Evolutionary conservation across 139 green algal genomes (phyloP).

Genomic region (Parachlorella kessleri): DNA sequence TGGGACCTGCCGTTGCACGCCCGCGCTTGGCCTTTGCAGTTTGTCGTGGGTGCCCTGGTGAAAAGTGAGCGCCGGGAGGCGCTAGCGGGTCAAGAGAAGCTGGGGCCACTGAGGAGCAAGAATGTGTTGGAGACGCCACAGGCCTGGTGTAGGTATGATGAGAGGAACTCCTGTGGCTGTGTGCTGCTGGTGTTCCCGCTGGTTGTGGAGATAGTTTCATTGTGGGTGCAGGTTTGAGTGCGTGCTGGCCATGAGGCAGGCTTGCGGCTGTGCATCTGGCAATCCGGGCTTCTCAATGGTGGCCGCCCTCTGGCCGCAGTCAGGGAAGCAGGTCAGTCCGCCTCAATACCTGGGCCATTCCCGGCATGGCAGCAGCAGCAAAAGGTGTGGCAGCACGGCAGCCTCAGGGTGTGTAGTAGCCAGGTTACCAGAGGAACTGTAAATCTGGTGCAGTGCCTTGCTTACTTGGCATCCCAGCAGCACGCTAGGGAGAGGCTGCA

Average conservation of each 20-base stretch:
- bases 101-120: slow-evolving; percentile 70
- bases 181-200: background rate
- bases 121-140: slow-evolving; percentile 85
- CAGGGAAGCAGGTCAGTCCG: slow-evolving; percentile 16
- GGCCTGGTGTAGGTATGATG: slow-evolving; percentile 68
- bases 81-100: slow-evolving; percentile 83
- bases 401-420: no score
- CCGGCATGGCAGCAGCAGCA: no score
- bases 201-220: background rate
- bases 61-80: slow-evolving; percentile 63
- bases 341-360: no score
- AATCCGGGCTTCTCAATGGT: slow-evolving; percentile 86
- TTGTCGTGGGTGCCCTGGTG: slow-evolving; percentile 86
- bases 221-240: slow-evolving; percentile 49
- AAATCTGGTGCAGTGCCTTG: no score
- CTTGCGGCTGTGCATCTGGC: slow-evolving; percentile 78
- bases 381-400: no score
- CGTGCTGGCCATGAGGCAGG: slow-evolving; percentile 76
- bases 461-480: no score
- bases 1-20: background rate
- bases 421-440: no score
- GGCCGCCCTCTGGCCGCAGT: slow-evolving; percentile 32
- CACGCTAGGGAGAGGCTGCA: no score
- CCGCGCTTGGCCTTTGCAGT: no score
- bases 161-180: background rate